These are phyloP conservation scores for Pythium aphanidermatum DNA, from an alignment of 352 stramenopile genomes.

Conservation along the genomic window DNA sequence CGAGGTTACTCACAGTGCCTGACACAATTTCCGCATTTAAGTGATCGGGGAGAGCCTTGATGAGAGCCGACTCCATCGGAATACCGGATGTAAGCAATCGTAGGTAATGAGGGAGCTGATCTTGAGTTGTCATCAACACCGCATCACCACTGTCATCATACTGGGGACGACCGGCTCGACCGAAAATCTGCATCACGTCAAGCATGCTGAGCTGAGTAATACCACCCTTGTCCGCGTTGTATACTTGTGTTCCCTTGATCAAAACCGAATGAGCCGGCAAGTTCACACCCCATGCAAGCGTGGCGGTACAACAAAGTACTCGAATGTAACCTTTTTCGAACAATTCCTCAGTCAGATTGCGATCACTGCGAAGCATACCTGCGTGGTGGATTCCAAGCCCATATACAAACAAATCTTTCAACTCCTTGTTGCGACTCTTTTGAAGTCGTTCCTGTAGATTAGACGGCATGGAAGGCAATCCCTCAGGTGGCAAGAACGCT, in stretches of 20 bases:
- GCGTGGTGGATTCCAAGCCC: slow-evolving; percentile 98
- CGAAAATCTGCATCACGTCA: slow-evolving; percentile 99
- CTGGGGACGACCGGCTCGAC: slow-evolving; percentile 96
- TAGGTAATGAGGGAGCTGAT: slow-evolving; percentile 92
- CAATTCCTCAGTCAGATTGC: slow-evolving; percentile 96
- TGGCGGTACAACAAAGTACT: slow-evolving; percentile 98
- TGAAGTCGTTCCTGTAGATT: slow-evolving; percentile 66
- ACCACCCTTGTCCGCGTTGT: slow-evolving; percentile 98
- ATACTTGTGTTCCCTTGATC: slow-evolving; percentile 99
- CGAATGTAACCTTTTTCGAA: slow-evolving; percentile 97
- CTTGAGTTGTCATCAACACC: slow-evolving; percentile 97
- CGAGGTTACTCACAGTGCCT: slow-evolving; percentile 96
- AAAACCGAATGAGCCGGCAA: slow-evolving; percentile 98
- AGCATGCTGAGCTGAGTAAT: slow-evolving; percentile 97
- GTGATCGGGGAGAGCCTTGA: slow-evolving; percentile 98
- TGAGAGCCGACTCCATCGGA: slow-evolving; percentile 97
- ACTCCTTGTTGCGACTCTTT: slow-evolving; percentile 94
- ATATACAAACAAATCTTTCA: slow-evolving; percentile 92
- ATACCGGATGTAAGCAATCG: slow-evolving; percentile 93
- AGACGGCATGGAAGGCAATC: slow-evolving; percentile 45
- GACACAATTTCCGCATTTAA: slow-evolving; percentile 99
- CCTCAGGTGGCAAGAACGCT: slow-evolving; percentile 46
- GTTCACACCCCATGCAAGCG: slow-evolving; percentile 99
- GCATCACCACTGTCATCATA: slow-evolving; percentile 99
- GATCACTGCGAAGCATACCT: slow-evolving; percentile 93